These are phyloP conservation scores for Wickerhamiella lipophila DNA, from an alignment of 805 yeast genomes.

Conservation along the genomic window DNA sequence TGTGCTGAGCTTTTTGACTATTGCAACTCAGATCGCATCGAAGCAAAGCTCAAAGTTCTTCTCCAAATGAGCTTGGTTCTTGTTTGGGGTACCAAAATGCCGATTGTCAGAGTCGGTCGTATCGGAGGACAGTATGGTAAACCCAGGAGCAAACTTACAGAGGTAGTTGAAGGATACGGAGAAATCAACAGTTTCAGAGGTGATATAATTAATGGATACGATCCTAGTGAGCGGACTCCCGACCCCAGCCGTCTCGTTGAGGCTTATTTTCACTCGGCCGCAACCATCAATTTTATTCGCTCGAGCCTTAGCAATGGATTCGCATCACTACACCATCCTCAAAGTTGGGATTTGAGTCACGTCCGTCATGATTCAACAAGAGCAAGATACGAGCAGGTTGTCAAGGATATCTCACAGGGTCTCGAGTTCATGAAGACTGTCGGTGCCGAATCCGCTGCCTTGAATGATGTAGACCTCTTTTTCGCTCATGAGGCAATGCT, in stretches of 20 bases:
- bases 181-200: constrained; percentile 34
- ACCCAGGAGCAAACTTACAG: constrained; percentile 35
- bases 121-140: constrained; percentile 37
- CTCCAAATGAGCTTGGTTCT: constrained; percentile 34
- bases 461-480: constrained; percentile 30
- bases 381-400: constrained; percentile 31
- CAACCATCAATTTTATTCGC: constrained; percentile 33
- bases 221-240: constrained; percentile 30
- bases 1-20: constrained; percentile 36
- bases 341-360: constrained; percentile 33
- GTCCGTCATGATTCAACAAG: constrained; percentile 29
- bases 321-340: constrained; percentile 32
- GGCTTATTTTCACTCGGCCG: constrained; percentile 36
- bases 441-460: constrained; percentile 27
- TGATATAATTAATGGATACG: constrained; percentile 34
- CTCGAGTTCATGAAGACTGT: constrained; percentile 31
- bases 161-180: constrained; percentile 30
- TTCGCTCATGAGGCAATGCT: constrained; percentile 34
- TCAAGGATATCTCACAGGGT: constrained; percentile 29
- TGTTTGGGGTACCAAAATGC: constrained; percentile 34
- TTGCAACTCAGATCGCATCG: constrained; percentile 31
- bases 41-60: constrained; percentile 32
- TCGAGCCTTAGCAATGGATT: constrained; percentile 29
- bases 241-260: constrained; percentile 32
- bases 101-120: constrained; percentile 32